Percentiles rank a stretch among this genome's conserved stretches.
Evolutionary conservation across 805 yeast genomes (phyloP).

Genomic region (Candida xyloterini): DNA sequence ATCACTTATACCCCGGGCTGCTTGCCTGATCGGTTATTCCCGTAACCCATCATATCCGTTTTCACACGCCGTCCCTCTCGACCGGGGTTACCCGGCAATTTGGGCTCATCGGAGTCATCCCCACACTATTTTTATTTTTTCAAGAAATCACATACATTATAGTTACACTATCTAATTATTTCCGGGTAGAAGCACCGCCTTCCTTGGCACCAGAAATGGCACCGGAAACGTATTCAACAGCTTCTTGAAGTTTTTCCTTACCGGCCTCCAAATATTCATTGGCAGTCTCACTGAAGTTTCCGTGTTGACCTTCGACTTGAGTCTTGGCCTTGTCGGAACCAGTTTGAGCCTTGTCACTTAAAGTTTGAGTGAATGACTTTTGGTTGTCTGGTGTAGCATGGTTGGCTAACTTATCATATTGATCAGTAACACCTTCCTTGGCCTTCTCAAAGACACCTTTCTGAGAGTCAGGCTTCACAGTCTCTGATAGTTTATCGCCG

Average conservation of each 20-base stretch:
- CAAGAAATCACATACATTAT: no score
- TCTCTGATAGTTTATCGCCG: slow-evolving; percentile 65
- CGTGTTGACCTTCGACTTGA: slow-evolving; percentile 12
- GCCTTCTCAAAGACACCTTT: slow-evolving; percentile 65
- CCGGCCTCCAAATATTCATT: slow-evolving; percentile 44
- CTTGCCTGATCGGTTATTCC: slow-evolving; percentile 10
- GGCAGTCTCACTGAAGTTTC: slow-evolving; percentile 43
- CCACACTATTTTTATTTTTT: neutral
- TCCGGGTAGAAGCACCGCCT: slow-evolving; percentile 29
- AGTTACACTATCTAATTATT: slow-evolving; percentile 10
- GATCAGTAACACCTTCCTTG: slow-evolving; percentile 68
- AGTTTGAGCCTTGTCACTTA: slow-evolving; percentile 41
- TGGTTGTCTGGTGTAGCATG: slow-evolving; percentile 59
- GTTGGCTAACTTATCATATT: slow-evolving; percentile 61
- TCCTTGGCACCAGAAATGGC: slow-evolving; percentile 55
- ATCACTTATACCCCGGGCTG: neutral
- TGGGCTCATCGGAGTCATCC: slow-evolving; percentile 7
- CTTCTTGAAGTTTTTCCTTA: slow-evolving; percentile 45
- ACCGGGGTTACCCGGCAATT: neutral
- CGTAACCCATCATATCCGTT: slow-evolving; percentile 4
- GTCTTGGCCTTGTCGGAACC: slow-evolving; percentile 46
- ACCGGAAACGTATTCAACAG: slow-evolving; percentile 59
- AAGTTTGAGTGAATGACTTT: slow-evolving; percentile 67
- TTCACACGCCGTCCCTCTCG: neutral
- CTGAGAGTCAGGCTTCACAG: slow-evolving; percentile 68